These are phyloP conservation scores for Ammopiptanthus mongolicus DNA, from an alignment of 306 rosid species.

Conservation along the genomic window DNA sequence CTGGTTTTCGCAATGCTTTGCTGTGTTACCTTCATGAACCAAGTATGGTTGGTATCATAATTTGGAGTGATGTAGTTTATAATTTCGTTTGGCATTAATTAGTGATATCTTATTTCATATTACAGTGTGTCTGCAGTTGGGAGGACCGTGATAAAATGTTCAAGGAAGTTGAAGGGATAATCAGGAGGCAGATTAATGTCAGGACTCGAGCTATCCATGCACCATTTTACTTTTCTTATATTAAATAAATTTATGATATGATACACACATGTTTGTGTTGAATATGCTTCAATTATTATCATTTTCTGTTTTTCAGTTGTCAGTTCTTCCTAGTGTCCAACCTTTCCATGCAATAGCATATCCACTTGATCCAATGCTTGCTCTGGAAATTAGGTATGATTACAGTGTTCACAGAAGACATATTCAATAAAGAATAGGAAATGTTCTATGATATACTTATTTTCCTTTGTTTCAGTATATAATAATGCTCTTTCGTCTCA, in stretches of 20 bases:
- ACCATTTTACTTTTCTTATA: not conserved
- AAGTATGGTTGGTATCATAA: not conserved
- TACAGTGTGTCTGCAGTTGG: slow-evolving; percentile 96
- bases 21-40: not conserved
- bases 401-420: not conserved
- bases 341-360: slow-evolving; percentile 99
- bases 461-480: not conserved
- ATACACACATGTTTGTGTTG: not conserved
- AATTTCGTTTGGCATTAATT: not conserved
- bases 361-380: slow-evolving; percentile 89
- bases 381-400: slow-evolving; percentile 87
- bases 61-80: not conserved
- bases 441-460: not conserved
- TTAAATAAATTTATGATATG: not conserved
- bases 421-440: not conserved
- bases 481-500: slow-evolving; percentile 10
- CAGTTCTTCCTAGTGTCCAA: slow-evolving; percentile 98
- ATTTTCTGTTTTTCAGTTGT: slow-evolving; percentile 54
- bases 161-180: slow-evolving; percentile 89
- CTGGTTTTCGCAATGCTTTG: not conserved
- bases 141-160: slow-evolving; percentile 93
- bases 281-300: not conserved
- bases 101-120: not conserved
- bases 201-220: slow-evolving; percentile 26
- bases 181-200: slow-evolving; percentile 89